Evolutionary conservation across 306 rosid genomes (phyloP).

Genomic region (Mucuna pruriens): DNA sequence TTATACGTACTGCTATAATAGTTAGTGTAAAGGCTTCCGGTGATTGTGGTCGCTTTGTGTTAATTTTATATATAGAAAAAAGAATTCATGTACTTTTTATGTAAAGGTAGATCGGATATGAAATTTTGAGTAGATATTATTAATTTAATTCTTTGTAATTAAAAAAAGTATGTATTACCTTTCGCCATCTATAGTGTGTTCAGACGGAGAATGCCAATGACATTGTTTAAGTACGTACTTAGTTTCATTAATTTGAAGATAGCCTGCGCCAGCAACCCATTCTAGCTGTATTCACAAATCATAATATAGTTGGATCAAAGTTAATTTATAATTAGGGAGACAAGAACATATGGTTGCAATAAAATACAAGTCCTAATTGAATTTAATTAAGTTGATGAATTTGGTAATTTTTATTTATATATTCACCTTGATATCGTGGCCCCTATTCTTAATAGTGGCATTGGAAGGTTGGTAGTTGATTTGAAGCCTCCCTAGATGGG

Average conservation of each 20-base stretch:
- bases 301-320: neutral
- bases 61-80: neutral
- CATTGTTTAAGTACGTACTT: conserved; percentile 51
- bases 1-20: neutral
- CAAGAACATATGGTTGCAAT: no score
- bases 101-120: neutral
- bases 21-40: neutral
- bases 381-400: neutral
- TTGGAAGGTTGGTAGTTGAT: conserved; percentile 51
- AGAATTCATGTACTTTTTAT: no score
- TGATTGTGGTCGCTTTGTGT: neutral
- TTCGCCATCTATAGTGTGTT: conserved; percentile 63
- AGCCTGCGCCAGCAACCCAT: conserved; percentile 55
- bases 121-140: neutral
- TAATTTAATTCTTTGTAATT: neutral
- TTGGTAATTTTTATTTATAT: neutral
- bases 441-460: conserved; percentile 70
- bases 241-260: conserved; percentile 54
- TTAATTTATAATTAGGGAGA: neutral
- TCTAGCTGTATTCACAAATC: conserved; percentile 46
- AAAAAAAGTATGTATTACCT: conserved; percentile 5
- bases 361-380: neutral
- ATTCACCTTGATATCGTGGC: conserved; percentile 69
- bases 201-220: conserved; percentile 85
- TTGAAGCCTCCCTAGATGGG: conserved; percentile 41